A percentile compares a stretch with the other conserved stretches of the same genome.
Evolutionary conservation across 2,329 filamentous ascomycete species (phyloP).

Genomic region (Gaeumannomyces sp.): DNA sequence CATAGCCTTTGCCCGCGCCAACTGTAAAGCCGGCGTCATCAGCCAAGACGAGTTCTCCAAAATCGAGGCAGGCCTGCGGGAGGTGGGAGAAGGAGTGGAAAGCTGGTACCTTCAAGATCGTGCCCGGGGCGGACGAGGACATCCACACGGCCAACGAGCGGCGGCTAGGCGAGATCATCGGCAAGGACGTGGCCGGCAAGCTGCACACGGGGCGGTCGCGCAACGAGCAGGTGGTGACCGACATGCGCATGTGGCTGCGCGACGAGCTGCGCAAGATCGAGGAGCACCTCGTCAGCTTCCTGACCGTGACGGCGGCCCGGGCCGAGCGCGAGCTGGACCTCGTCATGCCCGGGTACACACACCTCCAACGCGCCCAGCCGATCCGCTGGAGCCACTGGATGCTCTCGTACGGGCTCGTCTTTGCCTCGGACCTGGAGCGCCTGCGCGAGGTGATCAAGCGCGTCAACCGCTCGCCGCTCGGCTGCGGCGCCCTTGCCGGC

Average conservation of each 20-base stretch:
- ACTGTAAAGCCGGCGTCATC: conserved; percentile 68
- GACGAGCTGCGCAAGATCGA: conserved; percentile 69
- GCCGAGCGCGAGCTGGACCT: conserved; percentile 70
- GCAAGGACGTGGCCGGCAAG: conserved; percentile 79
- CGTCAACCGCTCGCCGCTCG: conserved; percentile 68
- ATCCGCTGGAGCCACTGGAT: conserved; percentile 81
- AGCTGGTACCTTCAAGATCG: conserved; percentile 41
- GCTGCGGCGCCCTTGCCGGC: conserved; percentile 71
- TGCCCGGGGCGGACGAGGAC: conserved; percentile 47
- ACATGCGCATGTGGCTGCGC: conserved; percentile 85
- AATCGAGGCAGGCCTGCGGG: conserved; percentile 65
- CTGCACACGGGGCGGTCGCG: conserved; percentile 82
- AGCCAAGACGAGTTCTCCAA: conserved; percentile 64
- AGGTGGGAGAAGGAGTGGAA: conserved; percentile 51
- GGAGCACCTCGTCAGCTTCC: conserved; percentile 57
- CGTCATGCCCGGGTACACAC: conserved; percentile 85
- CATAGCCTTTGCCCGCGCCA: conserved; percentile 77
- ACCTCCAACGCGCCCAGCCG: conserved; percentile 75
- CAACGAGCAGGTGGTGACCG: conserved; percentile 85
- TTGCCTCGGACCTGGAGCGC: conserved; percentile 69
- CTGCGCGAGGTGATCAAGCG: conserved; percentile 65
- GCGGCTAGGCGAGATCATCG: conserved; percentile 75
- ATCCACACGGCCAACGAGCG: conserved; percentile 69
- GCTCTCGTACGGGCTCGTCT: conserved; percentile 65
- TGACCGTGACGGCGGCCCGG: conserved; percentile 61